Evolutionary conservation across 2,329 filamentous ascomycete genomes (phyloP).

Genomic region (Neospermospora avenae): DNA sequence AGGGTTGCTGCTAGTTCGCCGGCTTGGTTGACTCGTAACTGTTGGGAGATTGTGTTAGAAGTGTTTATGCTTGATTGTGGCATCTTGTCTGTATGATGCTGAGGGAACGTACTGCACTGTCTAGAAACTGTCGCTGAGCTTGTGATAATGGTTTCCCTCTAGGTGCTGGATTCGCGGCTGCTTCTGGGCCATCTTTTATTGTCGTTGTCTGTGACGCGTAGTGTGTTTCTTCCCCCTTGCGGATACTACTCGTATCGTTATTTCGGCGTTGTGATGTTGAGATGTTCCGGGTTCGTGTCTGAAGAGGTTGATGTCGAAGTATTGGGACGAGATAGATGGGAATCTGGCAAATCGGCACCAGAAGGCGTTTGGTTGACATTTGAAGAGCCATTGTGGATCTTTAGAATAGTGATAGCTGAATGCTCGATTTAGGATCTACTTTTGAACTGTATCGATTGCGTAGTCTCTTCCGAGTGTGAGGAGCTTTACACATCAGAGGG

Average conservation of each 20-base stretch:
- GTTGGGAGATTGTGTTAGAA: not conserved
- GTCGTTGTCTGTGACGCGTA: slow-evolving; percentile 27
- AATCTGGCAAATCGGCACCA: slow-evolving; percentile 12
- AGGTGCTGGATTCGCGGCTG: slow-evolving; percentile 18
- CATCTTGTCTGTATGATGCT: too few species aligned
- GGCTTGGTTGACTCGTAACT: slow-evolving; percentile 94
- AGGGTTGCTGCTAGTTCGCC: slow-evolving; percentile 95
- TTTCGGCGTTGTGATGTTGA: slow-evolving; percentile 20
- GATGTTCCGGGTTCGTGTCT: slow-evolving; percentile 19
- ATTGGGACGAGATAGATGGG: slow-evolving; percentile 39
- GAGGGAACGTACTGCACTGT: slow-evolving; percentile 60
- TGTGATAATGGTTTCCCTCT: slow-evolving; percentile 53
- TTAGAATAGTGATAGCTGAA: too few species aligned
- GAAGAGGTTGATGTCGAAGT: slow-evolving; percentile 24
- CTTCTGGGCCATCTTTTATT: slow-evolving; percentile 30
- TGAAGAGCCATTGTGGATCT: slow-evolving; percentile 20
- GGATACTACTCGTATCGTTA: not conserved
- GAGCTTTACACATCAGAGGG: too few species aligned
- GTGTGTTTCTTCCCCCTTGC: slow-evolving; percentile 20
- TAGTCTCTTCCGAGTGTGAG: too few species aligned
- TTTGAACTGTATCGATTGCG: too few species aligned
- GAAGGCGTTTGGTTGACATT: slow-evolving; percentile 14
- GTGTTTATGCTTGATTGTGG: too few species aligned
- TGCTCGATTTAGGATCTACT: too few species aligned
- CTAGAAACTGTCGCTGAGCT: slow-evolving; percentile 71